Conservation (phyloP, 441 rosid species). For the Aleurites moluccanus region DNA sequence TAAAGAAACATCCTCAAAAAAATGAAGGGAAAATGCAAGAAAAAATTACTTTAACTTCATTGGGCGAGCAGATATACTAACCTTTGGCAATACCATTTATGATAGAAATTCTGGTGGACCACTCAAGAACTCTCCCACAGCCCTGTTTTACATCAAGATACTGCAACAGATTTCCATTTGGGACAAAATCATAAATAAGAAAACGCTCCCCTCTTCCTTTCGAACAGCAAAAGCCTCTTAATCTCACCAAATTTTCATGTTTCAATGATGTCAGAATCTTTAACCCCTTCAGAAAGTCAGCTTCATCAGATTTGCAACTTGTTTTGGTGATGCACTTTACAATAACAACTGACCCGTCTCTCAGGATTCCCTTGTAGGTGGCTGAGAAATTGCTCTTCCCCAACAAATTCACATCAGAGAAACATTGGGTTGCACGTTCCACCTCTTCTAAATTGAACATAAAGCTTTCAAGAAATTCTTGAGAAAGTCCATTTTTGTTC, state of each 20-base stretch:
- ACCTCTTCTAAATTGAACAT: constrained; percentile 89
- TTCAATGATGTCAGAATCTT: constrained; percentile 68
- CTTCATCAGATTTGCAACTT: constrained; percentile 85
- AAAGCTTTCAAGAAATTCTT: constrained; percentile 71
- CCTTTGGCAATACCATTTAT: constrained; percentile 88
- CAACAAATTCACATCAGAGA: constrained; percentile 70
- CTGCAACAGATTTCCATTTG: constrained; percentile 70
- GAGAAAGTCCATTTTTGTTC: constrained; percentile 51
- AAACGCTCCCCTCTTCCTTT: constrained; percentile 91
- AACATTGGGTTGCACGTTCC: constrained; percentile 88
- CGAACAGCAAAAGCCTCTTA: constrained; percentile 97
- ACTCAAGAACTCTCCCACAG: constrained; percentile 60
- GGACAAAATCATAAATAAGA: constrained; percentile 75
- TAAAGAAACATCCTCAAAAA: neutral
- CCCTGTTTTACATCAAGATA: constrained; percentile 69
- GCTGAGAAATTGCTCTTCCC: constrained; percentile 71
- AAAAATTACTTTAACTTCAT: neutral
- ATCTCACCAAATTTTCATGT: constrained; percentile 70
- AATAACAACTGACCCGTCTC: constrained; percentile 76
- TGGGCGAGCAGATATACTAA: constrained; percentile 17
- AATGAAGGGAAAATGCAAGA: neutral
- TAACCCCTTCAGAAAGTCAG: constrained; percentile 79
- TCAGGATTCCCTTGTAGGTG: constrained; percentile 67
- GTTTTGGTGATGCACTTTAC: constrained; percentile 71
- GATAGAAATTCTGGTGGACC: constrained; percentile 77